Evolutionary conservation across 148 eudicot species (phyloP).

Genomic region (Drosera capensis): DNA sequence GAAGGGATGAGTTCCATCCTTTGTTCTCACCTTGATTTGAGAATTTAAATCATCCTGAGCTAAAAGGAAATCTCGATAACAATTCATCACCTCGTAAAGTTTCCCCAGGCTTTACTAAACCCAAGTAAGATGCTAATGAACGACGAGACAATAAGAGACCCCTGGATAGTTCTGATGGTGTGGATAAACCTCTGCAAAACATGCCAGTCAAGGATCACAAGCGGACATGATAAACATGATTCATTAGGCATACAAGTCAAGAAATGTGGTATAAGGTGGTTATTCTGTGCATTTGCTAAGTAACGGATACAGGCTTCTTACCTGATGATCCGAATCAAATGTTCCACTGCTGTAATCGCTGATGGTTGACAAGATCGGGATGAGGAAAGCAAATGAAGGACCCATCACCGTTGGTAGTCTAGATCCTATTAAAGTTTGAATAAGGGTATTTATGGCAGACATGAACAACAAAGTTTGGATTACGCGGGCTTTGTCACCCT

Average conservation of each 20-base stretch:
- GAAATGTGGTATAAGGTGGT: too few species aligned
- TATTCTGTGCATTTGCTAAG: too few species aligned
- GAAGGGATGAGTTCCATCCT: neutral
- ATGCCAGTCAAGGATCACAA: slow-evolving; percentile 5
- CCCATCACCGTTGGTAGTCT: slow-evolving; percentile 97
- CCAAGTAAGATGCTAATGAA: slow-evolving; percentile 71
- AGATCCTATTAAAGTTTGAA: slow-evolving; percentile 73
- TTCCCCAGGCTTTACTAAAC: slow-evolving; percentile 61
- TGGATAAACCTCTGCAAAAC: slow-evolving; percentile 70
- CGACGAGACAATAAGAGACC: slow-evolving; percentile 80
- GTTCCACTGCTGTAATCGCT: slow-evolving; percentile 20
- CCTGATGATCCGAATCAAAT: slow-evolving; percentile 52
- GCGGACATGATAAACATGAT: too few species aligned
- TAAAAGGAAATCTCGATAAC: neutral
- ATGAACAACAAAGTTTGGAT: slow-evolving; percentile 68
- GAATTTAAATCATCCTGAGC: neutral
- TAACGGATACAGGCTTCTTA: too few species aligned
- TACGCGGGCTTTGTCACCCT: slow-evolving; percentile 94
- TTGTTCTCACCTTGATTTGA: neutral
- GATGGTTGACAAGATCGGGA: slow-evolving; percentile 50
- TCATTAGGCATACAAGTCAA: too few species aligned
- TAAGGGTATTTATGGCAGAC: slow-evolving; percentile 79
- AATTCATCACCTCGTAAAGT: slow-evolving; percentile 41
- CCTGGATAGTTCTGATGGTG: slow-evolving; percentile 84
- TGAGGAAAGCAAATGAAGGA: slow-evolving; percentile 61